phyloP scores from a whole-genome alignment of 441 rosid species.

The Pelargonium hybrid region DNA sequence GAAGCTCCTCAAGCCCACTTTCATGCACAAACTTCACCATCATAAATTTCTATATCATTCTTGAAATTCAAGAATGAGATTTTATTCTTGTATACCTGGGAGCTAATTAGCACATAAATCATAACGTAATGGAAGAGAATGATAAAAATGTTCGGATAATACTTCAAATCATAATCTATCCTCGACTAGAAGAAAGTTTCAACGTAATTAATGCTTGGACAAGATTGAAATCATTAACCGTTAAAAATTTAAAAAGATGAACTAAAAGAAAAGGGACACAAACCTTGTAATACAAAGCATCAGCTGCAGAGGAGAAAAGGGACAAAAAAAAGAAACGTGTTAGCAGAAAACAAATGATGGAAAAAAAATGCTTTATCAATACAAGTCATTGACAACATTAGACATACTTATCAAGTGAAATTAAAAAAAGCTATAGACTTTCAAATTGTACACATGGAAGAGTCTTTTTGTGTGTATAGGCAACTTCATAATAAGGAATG shows the following conservation, averaged over 20 bases:
- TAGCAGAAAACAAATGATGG: constrained; percentile 5
- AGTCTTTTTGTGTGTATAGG: too few species aligned
- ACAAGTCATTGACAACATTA: not conserved
- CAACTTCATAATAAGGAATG: not conserved
- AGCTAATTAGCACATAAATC: not conserved
- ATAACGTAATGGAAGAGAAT: not conserved
- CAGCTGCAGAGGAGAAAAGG: constrained; percentile 43
- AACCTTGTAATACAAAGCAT: constrained; percentile 62
- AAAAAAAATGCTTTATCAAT: not conserved
- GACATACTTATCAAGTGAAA: not conserved
- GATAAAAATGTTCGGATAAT: not conserved
- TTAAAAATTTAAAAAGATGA: not conserved
- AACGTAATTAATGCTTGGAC: not conserved
- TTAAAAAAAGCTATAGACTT: not conserved
- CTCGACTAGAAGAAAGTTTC: not conserved
- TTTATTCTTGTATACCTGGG: not conserved
- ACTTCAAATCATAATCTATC: not conserved
- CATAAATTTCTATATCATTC: not conserved
- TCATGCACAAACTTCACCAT: not conserved
- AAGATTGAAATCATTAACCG: not conserved
- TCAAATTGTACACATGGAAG: not conserved
- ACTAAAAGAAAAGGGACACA: constrained; percentile 13
- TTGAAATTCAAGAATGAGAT: not conserved
- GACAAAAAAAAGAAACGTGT: constrained; percentile 13
- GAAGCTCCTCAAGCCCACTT: constrained; percentile 1